Base-by-base conservation (phyloP, 768 basidiomycete species). In the Strobilomyces confusus region DNA sequence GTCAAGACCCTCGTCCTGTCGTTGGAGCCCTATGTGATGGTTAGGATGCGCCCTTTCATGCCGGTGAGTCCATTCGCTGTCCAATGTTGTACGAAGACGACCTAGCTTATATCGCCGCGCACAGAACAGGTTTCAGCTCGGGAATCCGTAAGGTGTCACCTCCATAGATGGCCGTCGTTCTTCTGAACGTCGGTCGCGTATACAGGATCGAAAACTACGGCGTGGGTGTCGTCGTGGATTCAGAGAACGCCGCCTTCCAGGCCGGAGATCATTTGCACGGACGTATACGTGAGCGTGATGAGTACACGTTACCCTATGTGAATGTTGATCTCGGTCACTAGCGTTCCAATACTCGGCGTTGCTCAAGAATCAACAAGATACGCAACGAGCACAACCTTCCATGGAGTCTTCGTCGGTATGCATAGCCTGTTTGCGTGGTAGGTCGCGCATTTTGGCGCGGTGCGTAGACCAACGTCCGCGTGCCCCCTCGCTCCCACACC, bases 1-100 rank as follows among this genome's bases (percentile, higher is more conserved):
- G 41, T 81, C 58, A 84, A 83, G 64, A 73, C 73, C 0, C 71
- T 84, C 17, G 72, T 70, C 6, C 57, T 81, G 15, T 75, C 74
- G 15, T 61, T 80, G 37, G 80, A 80, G 47, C 78, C 78, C 0
- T 77, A 75, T 56, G 25, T 77, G 54, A 56, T 74, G 15, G 68
- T 68, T 11, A 60, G 63, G 32, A 78, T 82, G 79, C 61, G 13
- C 3, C 15, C 2, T 9, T 26, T 9, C n/a, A 8, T 43, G 9
- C 30, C 78, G 75, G 2, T 78, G 78, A 49, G 58, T 64, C 7
- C 42, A n/a, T 62, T 26, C 54, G 57, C 1, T 8, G 26, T 64
- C 72, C 47, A 70, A 73, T 49, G 56, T 55, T 29, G 17, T 29
- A 22, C 34, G 12, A 22, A 4, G 13, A 43, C 22, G 14, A 23